These are phyloP conservation scores for Mortierella alpina DNA, from an alignment of 192 early-diverging fungal genomes.

Conservation along the genomic window DNA sequence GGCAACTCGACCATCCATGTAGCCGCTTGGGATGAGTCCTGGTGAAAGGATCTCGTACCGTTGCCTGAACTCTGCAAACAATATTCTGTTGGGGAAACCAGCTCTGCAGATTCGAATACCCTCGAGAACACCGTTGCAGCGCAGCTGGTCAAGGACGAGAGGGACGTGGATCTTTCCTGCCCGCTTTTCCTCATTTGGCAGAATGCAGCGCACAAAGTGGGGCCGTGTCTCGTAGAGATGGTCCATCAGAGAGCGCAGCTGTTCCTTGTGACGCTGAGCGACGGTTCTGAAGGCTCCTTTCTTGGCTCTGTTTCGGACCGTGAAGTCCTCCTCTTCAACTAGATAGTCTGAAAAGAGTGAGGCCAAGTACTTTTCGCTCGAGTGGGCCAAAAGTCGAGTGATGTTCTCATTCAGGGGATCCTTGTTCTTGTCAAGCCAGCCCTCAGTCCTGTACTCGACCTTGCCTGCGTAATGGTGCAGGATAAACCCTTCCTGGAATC, in stretches of 20 bases:
- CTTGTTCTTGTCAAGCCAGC: constrained; percentile 99
- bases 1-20: constrained; percentile 91
- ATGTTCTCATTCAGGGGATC: constrained; percentile 97
- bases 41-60: constrained; percentile 93
- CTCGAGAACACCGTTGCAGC: constrained; percentile 98
- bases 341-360: constrained; percentile 86
- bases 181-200: constrained; percentile 93
- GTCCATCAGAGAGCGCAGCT: constrained; percentile 89
- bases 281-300: constrained; percentile 95
- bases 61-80: constrained; percentile 93
- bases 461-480: constrained; percentile 95
- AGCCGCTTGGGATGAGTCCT: constrained; percentile 80
- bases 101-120: constrained; percentile 96
- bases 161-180: constrained; percentile 85
- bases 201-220: constrained; percentile 98
- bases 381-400: constrained; percentile 85
- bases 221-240: constrained; percentile 91
- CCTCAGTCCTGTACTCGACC: constrained; percentile 90
- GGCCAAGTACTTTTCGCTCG: constrained; percentile 82
- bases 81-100: constrained; percentile 93
- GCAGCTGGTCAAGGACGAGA: constrained; percentile 91
- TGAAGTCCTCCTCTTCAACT: constrained; percentile 64
- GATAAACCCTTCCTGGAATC: constrained; percentile 91
- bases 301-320: constrained; percentile 65
- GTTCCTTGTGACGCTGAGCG: constrained; percentile 94